Conservation (phyloP, 805 yeast genomes). For the Sugiyamaella marilandica region DNA sequence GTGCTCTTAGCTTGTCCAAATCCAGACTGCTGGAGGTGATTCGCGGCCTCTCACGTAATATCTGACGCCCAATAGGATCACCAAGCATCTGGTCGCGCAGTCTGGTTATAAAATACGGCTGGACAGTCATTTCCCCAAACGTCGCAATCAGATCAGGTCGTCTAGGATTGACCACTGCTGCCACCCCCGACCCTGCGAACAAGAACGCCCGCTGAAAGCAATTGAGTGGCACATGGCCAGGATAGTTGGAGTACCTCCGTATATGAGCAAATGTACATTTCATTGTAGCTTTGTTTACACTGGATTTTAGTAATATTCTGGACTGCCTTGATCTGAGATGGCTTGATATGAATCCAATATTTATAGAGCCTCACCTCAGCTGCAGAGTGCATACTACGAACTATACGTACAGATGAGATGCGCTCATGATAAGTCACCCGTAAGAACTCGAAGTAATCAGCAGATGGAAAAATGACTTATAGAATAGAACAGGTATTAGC, state of each 20-base stretch:
- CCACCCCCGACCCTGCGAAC: slow-evolving; percentile 69
- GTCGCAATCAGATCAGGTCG: slow-evolving; percentile 39
- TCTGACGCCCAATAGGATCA: slow-evolving; percentile 70
- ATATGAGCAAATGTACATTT: neutral
- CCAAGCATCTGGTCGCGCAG: slow-evolving; percentile 70
- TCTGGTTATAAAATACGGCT: slow-evolving; percentile 56
- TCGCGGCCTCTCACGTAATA: slow-evolving; percentile 74
- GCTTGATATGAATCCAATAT: no score
- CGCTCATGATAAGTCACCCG: neutral
- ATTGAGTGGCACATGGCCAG: slow-evolving; percentile 75
- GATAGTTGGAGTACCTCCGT: slow-evolving; percentile 37
- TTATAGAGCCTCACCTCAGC: no score
- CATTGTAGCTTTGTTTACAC: neutral
- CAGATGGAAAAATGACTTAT: neutral
- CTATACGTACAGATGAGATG: neutral
- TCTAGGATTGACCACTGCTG: slow-evolving; percentile 49
- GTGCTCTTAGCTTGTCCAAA: slow-evolving; percentile 50
- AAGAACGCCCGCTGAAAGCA: slow-evolving; percentile 56
- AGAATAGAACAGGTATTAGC: neutral
- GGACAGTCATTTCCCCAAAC: slow-evolving; percentile 83
- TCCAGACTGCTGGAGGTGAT: slow-evolving; percentile 70
- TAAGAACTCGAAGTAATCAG: neutral
- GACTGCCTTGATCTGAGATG: no score
- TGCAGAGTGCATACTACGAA: neutral
- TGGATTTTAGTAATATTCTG: no score